A percentile compares a stretch with the other conserved stretches of the same genome.
Conservation (phyloP, 192 early-diverging fungal species). For the Podila horticola region DNA sequence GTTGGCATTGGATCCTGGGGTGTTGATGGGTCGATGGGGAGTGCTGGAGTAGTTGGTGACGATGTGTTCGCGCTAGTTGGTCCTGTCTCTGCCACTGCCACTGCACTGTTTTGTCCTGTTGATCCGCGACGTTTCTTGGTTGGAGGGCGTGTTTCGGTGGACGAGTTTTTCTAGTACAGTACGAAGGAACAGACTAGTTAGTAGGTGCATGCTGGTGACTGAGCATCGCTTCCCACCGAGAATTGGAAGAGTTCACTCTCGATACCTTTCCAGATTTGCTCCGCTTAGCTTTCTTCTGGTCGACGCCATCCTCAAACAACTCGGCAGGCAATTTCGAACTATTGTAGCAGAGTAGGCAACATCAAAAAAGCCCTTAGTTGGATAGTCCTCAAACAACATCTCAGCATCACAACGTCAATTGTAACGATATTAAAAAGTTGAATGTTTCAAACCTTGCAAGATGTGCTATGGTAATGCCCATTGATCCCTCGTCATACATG, state of each 20-base stretch:
- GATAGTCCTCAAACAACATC: background rate
- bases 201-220: too few relatives aligned
- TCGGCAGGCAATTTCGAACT: conserved; percentile 52
- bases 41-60: too few relatives aligned
- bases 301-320: conserved; percentile 46
- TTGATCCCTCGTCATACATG: conserved; percentile 71
- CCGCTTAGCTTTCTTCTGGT: conserved; percentile 48
- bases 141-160: conserved; percentile 22
- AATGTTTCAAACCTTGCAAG: conserved; percentile 59
- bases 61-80: too few relatives aligned
- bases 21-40: too few relatives aligned
- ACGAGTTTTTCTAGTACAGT: conserved; percentile 17
- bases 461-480: conserved; percentile 74
- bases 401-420: background rate
- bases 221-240: too few relatives aligned
- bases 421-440: background rate
- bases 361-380: background rate
- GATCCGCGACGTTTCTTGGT: conserved; percentile 51
- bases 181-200: background rate
- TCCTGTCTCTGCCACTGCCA: conserved; percentile 5
- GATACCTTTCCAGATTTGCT: conserved; percentile 53
- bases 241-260: background rate
- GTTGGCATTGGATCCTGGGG: too few relatives aligned
- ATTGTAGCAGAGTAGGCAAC: background rate
- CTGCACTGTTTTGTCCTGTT: conserved; percentile 12